Conservation (phyloP, 164 flowering plant species). For the Litsea cubeba region DNA sequence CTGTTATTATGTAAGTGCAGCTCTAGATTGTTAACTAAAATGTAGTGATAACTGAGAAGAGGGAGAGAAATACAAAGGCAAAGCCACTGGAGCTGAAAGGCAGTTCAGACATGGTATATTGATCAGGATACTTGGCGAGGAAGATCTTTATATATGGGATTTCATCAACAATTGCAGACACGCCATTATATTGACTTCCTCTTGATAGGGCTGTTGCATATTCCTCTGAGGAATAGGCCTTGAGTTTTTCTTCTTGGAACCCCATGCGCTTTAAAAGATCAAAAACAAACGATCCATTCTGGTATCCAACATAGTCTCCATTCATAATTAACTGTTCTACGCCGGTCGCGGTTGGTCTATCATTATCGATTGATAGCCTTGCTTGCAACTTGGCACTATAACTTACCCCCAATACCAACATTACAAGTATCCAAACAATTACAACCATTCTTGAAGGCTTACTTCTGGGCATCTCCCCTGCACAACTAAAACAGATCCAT, state of each 20-base stretch:
- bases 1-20: no score
- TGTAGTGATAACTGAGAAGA: background rate
- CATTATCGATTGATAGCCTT: conserved; percentile 5
- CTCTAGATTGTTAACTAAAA: no score
- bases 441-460: conserved; percentile 6
- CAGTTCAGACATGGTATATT: background rate
- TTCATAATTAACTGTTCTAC: conserved; percentile 2
- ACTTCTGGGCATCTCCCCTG: conserved; percentile 6
- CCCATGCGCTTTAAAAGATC: conserved; percentile 17
- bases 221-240: conserved; percentile 13
- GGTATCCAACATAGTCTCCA: conserved; percentile 10
- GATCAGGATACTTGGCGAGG: background rate
- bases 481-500: background rate
- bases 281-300: conserved; percentile 3
- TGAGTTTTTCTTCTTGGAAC: conserved; percentile 26
- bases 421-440: background rate
- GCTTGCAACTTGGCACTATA: conserved; percentile 7
- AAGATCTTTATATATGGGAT: background rate
- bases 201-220: conserved; percentile 13
- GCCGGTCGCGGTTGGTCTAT: conserved; percentile 1
- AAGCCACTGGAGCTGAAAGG: background rate
- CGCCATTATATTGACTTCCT: background rate
- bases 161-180: background rate
- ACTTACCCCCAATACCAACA: conserved; percentile 1
- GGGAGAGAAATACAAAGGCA: conserved; percentile 6